Percentiles rank a stretch among this genome's conserved stretches.
Conservation (phyloP, 2,329 filamentous ascomycete genomes). For the Xylariaceae sp. region DNA sequence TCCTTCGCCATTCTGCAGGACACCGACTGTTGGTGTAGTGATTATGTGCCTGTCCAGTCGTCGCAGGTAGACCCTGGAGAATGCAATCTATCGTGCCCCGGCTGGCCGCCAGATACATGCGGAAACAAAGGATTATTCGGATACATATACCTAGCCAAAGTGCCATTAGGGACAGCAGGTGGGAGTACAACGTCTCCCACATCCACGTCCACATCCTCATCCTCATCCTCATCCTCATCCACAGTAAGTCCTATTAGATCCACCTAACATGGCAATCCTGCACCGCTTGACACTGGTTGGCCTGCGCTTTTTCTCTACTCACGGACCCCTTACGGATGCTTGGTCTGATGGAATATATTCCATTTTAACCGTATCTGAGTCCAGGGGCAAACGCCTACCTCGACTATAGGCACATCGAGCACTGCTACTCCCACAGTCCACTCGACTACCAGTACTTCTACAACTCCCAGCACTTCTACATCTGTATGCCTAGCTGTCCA, state of each 20-base stretch:
- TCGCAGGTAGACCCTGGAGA: constrained; percentile 38
- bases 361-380: constrained; percentile 31
- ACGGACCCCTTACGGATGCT: background rate
- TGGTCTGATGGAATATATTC: constrained; percentile 17
- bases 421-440: constrained; percentile 28
- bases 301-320: constrained; percentile 13
- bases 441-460: constrained; percentile 13
- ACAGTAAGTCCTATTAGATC: constrained; percentile 30
- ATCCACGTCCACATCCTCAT: constrained; percentile 10
- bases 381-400: constrained; percentile 31
- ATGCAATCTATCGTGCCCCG: constrained; percentile 61
- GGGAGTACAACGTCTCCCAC: constrained; percentile 24
- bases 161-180: constrained; percentile 56
- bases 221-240: constrained; percentile 20
- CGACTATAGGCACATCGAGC: constrained; percentile 37
- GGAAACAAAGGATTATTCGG: constrained; percentile 60
- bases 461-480: constrained; percentile 10
- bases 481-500: constrained; percentile 32
- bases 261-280: background rate
- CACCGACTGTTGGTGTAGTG: constrained; percentile 69
- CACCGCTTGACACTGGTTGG: constrained; percentile 22
- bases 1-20: constrained; percentile 67
- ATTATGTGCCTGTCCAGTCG: constrained; percentile 55
- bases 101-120: constrained; percentile 63
- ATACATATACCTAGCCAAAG: constrained; percentile 55